Evolutionary conservation across 2,329 filamentous ascomycete species (phyloP).

Genomic region (Ophiostoma angusticollis): DNA sequence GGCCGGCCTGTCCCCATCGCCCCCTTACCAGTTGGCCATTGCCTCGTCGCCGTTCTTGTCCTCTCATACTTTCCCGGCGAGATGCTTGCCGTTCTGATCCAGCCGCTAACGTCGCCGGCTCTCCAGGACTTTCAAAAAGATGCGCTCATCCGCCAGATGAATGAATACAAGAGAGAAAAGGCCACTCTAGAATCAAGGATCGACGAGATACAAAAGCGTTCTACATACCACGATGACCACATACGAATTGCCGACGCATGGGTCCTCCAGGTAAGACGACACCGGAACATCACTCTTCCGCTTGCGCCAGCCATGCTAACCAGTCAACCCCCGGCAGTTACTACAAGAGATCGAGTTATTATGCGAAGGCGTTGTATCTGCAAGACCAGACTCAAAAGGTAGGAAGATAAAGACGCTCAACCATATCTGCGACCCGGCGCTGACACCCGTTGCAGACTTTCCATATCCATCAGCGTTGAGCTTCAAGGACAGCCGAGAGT

Average conservation of each 20-base stretch:
- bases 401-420: conserved; percentile 1
- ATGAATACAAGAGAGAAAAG: conserved; percentile 91
- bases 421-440: not conserved
- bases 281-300: not conserved
- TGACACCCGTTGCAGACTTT: conserved; percentile 26
- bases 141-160: conserved; percentile 94
- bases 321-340: conserved; percentile 34
- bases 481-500: conserved; percentile 55
- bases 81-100: conserved; percentile 1
- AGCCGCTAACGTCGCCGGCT: conserved; percentile 21
- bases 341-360: conserved; percentile 51
- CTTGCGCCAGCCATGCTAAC: not conserved
- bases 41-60: not conserved
- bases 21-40: too few relatives aligned
- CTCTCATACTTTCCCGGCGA: not conserved
- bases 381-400: conserved; percentile 31
- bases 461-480: conserved; percentile 45
- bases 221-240: conserved; percentile 82
- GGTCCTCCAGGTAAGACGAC: conserved; percentile 69
- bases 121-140: conserved; percentile 81
- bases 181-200: conserved; percentile 67
- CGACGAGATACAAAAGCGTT: conserved; percentile 65
- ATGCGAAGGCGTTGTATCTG: conserved; percentile 36
- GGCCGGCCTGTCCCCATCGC: too few relatives aligned
- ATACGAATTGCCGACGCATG: conserved; percentile 81